Percentiles rank a stretch among this genome's conserved stretches.
Evolutionary conservation across 768 basidiomycete species (phyloP).

Genomic region (Crucibulum laeve): DNA sequence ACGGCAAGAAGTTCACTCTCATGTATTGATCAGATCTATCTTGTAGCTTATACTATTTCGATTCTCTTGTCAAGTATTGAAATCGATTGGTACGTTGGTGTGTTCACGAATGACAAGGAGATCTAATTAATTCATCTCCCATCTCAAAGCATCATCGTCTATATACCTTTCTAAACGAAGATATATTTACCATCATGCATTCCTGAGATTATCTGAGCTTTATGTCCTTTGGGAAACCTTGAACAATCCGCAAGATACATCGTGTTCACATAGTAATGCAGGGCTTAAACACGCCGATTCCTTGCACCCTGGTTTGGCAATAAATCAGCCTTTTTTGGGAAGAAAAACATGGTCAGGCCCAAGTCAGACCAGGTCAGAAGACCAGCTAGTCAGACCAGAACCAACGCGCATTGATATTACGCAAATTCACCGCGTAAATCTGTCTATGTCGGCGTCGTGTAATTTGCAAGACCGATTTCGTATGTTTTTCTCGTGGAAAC

Average conservation of each 20-base stretch:
- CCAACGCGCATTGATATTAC: too few relatives aligned
- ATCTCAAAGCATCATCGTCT: background rate
- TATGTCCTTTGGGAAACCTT: slow-evolving; percentile 1
- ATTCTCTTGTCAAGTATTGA: too few relatives aligned
- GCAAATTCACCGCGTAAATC: too few relatives aligned
- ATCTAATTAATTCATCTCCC: background rate
- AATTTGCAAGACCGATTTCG: too few relatives aligned
- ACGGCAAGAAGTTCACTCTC: background rate
- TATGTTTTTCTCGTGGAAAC: too few relatives aligned
- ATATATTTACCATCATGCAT: too few relatives aligned
- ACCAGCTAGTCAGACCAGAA: too few relatives aligned
- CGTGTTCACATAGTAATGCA: background rate
- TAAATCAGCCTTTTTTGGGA: background rate
- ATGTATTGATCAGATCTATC: background rate
- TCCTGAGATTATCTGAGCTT: too few relatives aligned
- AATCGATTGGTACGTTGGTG: too few relatives aligned
- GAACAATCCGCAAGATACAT: background rate
- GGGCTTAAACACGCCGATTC: background rate
- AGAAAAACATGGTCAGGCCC: background rate
- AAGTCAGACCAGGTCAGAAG: background rate
- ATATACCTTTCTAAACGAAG: too few relatives aligned
- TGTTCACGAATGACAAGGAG: too few relatives aligned
- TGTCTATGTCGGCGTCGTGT: too few relatives aligned
- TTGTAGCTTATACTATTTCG: background rate
- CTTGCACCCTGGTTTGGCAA: background rate